Conservation (phyloP, 768 basidiomycete genomes). For the Phylloporus arenicola region DNA sequence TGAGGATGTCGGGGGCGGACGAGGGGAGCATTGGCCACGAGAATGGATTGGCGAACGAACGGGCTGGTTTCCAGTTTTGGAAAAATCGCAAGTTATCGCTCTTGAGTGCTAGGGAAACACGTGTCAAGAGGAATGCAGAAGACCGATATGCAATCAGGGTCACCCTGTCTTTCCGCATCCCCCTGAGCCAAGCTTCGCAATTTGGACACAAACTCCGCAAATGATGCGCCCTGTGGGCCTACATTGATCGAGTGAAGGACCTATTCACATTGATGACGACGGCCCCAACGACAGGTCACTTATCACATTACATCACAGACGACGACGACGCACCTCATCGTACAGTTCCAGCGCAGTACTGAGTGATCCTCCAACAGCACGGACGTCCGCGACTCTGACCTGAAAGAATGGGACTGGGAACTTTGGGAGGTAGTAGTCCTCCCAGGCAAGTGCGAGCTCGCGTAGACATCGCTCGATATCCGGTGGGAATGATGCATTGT, state of each 20-base stretch:
- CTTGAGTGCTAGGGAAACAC: slow-evolving; percentile 8
- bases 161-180: slow-evolving; percentile 26
- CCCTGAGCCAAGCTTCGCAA: slow-evolving; percentile 22
- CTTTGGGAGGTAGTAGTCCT: slow-evolving; percentile 29
- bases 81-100: slow-evolving; percentile 25
- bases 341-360: slow-evolving; percentile 27
- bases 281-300: not conserved
- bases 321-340: slow-evolving; percentile 22
- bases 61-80: slow-evolving; percentile 28
- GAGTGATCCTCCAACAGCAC: slow-evolving; percentile 27
- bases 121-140: not conserved
- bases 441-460: slow-evolving; percentile 26
- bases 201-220: slow-evolving; percentile 22
- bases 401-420: slow-evolving; percentile 29
- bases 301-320: not conserved
- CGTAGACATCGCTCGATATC: slow-evolving; percentile 23
- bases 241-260: slow-evolving; percentile 19
- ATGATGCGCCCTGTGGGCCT: slow-evolving; percentile 14
- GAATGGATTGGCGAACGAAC: slow-evolving; percentile 31
- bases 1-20: slow-evolving; percentile 24
- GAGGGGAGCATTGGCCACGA: slow-evolving; percentile 30
- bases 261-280: slow-evolving; percentile 4
- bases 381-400: slow-evolving; percentile 30
- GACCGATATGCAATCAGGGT: slow-evolving; percentile 6
- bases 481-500: slow-evolving; percentile 9